phyloP scores from a whole-genome alignment of 1,284 basidiomycete species.

The Cryptococcus sp. region DNA sequence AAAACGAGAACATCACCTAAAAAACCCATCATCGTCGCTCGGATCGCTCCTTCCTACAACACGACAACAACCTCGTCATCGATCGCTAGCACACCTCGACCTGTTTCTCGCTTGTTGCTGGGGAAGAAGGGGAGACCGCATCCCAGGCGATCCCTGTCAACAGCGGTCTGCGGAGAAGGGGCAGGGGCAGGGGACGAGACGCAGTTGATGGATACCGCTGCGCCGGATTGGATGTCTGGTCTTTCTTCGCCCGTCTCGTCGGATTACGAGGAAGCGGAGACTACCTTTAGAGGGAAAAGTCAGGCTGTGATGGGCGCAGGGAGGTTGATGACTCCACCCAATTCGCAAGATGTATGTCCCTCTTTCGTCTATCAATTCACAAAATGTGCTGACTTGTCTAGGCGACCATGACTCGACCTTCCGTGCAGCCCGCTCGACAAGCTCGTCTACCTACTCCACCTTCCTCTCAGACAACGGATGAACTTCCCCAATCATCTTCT shows the following conservation, averaged over 20 bases:
- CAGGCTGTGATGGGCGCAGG: slow-evolving; percentile 1
- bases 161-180: background rate
- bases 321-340: slow-evolving; percentile 5
- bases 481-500: background rate
- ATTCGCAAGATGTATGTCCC: slow-evolving; percentile 3
- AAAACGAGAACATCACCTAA: background rate
- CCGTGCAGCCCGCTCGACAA: background rate
- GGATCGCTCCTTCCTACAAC: background rate
- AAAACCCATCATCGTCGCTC: background rate
- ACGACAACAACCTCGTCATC: background rate
- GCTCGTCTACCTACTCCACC: slow-evolving; percentile 7
- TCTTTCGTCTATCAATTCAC: background rate
- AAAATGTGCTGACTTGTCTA: background rate
- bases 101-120: background rate
- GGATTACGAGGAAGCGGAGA: background rate
- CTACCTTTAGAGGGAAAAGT: background rate
- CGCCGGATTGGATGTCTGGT: background rate
- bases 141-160: background rate
- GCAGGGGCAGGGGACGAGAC: slow-evolving; percentile 1
- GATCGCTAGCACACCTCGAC: background rate
- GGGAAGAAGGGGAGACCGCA: background rate
- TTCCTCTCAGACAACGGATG: slow-evolving; percentile 1
- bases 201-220: background rate
- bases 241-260: slow-evolving; percentile 2
- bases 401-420: background rate